Percentiles rank a stretch among this genome's conserved stretches.
Conservation (phyloP, 2,329 filamentous ascomycete genomes). For the Acephala macrosclerotiorum region DNA sequence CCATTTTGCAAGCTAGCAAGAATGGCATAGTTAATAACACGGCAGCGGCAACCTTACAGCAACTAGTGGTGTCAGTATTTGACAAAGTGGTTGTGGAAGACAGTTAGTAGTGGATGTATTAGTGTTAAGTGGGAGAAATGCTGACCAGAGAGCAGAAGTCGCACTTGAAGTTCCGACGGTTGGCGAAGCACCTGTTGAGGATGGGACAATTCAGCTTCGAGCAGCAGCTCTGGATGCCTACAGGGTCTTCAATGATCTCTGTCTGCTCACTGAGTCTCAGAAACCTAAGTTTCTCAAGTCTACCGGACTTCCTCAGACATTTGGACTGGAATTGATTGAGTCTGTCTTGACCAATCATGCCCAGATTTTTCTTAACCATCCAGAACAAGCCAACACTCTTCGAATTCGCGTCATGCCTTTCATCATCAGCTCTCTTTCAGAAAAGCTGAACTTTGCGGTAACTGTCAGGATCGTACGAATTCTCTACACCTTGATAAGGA, state of each 20-base stretch:
- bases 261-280: conserved; percentile 84
- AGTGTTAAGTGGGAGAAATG: background rate
- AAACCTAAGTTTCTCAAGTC: conserved; percentile 83
- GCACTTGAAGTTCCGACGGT: conserved; percentile 61
- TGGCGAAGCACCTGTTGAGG: conserved; percentile 71
- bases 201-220: conserved; percentile 70
- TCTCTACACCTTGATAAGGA: conserved; percentile 79
- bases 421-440: conserved; percentile 78
- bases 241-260: conserved; percentile 87
- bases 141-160: conserved; percentile 35
- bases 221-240: conserved; percentile 87
- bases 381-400: conserved; percentile 82
- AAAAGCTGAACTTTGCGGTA: conserved; percentile 79
- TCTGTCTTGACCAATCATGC: conserved; percentile 87
- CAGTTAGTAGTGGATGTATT: conserved; percentile 58
- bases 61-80: conserved; percentile 90
- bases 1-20: conserved; percentile 88
- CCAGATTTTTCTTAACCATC: conserved; percentile 78
- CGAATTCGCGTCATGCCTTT: conserved; percentile 83
- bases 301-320: conserved; percentile 78
- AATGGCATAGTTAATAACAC: conserved; percentile 95
- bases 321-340: conserved; percentile 91
- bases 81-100: conserved; percentile 89
- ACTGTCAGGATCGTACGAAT: conserved; percentile 85
- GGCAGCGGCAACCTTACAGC: conserved; percentile 93